These are phyloP conservation scores for Anastatica hierochuntica DNA, from an alignment of 345 rosid genomes.

Conservation along the genomic window DNA sequence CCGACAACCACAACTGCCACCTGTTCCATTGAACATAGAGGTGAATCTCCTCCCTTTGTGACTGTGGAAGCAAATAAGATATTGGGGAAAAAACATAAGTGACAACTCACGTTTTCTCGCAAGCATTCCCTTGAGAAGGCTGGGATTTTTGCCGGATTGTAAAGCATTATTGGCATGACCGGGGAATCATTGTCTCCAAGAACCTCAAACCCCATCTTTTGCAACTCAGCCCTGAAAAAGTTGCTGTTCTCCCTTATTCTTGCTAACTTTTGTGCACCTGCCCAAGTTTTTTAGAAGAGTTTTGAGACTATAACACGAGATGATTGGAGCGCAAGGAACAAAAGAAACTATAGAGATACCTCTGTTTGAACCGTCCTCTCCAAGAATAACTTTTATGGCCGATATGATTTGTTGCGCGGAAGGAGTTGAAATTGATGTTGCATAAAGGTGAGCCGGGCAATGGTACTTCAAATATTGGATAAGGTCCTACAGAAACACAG, in stretches of 20 bases:
- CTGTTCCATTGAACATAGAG: constrained; percentile 16
- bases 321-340: neutral
- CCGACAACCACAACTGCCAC: constrained; percentile 55
- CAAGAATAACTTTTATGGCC: constrained; percentile 75
- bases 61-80: neutral
- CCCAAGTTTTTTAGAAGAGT: neutral
- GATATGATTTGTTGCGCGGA: constrained; percentile 86
- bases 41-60: neutral
- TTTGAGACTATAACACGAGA: neutral
- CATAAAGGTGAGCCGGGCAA: constrained; percentile 90
- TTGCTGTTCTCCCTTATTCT: constrained; percentile 89
- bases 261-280: constrained; percentile 89
- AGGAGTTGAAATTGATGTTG: constrained; percentile 91
- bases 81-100: neutral
- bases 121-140: constrained; percentile 94
- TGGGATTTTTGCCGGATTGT: constrained; percentile 91
- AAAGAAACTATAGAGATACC: constrained; percentile 29
- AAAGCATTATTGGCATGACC: constrained; percentile 98
- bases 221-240: constrained; percentile 84
- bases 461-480: constrained; percentile 58
- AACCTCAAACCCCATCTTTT: constrained; percentile 94
- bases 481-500: constrained; percentile 46
- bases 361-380: constrained; percentile 94
- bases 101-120: constrained; percentile 47
- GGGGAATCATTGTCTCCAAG: constrained; percentile 97